Conservation (phyloP, 805 yeast genomes). For the Metschnikowia kunwiensis region DNA sequence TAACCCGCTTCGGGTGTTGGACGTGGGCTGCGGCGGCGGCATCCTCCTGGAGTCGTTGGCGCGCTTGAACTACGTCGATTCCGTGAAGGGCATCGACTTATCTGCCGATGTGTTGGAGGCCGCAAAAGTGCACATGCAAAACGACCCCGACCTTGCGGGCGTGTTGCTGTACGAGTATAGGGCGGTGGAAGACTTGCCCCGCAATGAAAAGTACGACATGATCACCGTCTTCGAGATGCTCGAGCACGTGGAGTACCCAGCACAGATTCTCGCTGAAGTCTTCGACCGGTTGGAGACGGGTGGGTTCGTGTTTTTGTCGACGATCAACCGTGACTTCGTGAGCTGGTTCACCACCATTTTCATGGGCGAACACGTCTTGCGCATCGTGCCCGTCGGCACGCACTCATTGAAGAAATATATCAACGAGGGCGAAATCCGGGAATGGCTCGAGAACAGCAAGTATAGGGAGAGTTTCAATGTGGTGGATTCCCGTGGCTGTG, state of each 20-base stretch:
- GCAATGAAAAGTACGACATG: constrained; percentile 56
- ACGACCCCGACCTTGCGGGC: constrained; percentile 59
- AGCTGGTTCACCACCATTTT: constrained; percentile 93
- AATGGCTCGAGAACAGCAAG: constrained; percentile 53
- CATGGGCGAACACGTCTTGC: constrained; percentile 77
- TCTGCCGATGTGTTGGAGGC: constrained; percentile 79
- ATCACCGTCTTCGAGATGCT: constrained; percentile 92
- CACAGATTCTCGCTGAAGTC: constrained; percentile 67
- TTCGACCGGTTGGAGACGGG: constrained; percentile 67
- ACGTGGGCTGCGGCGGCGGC: constrained; percentile 99
- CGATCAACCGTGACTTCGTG: constrained; percentile 83
- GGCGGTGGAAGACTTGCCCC: constrained; percentile 58
- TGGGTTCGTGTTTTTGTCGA: constrained; percentile 83
- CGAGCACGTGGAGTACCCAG: constrained; percentile 89
- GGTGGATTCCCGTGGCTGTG: constrained; percentile 69
- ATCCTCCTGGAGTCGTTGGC: constrained; percentile 84
- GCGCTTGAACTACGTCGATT: constrained; percentile 56
- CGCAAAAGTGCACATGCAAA: constrained; percentile 63
- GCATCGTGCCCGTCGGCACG: constrained; percentile 88
- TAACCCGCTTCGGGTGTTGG: constrained; percentile 57
- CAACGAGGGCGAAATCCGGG: constrained; percentile 64
- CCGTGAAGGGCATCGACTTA: constrained; percentile 81
- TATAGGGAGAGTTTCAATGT: constrained; percentile 45
- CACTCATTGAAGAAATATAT: constrained; percentile 87
- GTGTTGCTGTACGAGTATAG: constrained; percentile 59